Conservation (phyloP, 2,329 filamentous ascomycete genomes). For the Colletotrichum echinochloae region DNA sequence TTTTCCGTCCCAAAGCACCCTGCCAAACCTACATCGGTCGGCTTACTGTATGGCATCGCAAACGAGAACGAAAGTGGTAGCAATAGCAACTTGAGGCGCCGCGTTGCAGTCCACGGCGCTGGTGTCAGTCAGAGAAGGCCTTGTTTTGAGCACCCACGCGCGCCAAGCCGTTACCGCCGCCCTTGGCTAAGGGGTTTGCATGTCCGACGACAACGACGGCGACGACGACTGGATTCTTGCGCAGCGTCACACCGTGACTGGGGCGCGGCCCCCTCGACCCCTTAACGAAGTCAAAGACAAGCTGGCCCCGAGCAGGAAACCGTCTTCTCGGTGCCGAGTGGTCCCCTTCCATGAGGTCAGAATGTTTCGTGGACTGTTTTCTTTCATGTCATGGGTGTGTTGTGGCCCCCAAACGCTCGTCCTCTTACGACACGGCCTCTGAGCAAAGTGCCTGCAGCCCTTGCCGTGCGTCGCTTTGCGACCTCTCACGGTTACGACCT, state of each 20-base stretch:
- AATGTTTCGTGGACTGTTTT: conserved; percentile 19
- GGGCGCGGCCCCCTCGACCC: conserved; percentile 26
- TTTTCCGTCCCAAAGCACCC: conserved; percentile 36
- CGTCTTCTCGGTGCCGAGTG: conserved; percentile 12
- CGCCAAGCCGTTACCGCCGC: conserved; percentile 25
- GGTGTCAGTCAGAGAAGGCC: conserved; percentile 10
- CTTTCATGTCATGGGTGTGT: conserved; percentile 3
- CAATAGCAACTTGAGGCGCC: conserved; percentile 1
- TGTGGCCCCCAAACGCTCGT: conserved; percentile 23
- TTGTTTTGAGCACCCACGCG: conserved; percentile 16
- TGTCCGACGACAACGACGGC: no score
- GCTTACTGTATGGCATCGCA: conserved; percentile 10
- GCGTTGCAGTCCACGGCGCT: conserved; percentile 2
- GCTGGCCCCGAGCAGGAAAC: conserved; percentile 16
- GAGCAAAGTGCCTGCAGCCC: conserved; percentile 11
- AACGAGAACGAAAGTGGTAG: neutral
- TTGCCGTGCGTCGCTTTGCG: conserved; percentile 29
- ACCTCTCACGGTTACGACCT: conserved; percentile 24
- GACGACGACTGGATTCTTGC: conserved; percentile 14
- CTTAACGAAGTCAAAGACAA: conserved; percentile 29
- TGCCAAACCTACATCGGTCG: conserved; percentile 33
- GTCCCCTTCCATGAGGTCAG: conserved; percentile 7
- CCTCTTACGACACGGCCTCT: neutral
- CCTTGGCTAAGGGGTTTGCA: conserved; percentile 18
- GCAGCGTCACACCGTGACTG: conserved; percentile 30